These are phyloP conservation scores for Psilocybe tampanensis DNA, from an alignment of 768 basidiomycete species.

Conservation along the genomic window DNA sequence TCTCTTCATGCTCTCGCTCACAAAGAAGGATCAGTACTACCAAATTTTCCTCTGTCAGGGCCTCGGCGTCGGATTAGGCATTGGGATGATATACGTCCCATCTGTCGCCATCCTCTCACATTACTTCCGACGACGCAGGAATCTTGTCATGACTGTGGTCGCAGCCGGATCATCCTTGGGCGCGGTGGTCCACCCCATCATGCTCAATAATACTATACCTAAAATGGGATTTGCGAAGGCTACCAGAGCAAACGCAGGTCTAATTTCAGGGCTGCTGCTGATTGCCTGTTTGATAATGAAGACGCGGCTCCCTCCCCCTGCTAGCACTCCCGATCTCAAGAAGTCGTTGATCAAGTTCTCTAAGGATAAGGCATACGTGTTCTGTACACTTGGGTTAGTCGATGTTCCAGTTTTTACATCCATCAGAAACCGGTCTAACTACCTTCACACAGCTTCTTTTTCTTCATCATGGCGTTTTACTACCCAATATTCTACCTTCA, in stretches of 20 bases:
- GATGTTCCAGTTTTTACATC: background rate
- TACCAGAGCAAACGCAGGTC: conserved; percentile 7
- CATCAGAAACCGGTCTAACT: background rate
- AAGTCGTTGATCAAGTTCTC: conserved; percentile 9
- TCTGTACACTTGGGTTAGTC: conserved; percentile 7
- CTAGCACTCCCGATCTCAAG: background rate
- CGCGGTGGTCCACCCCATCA: conserved; percentile 11
- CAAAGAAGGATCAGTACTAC: conserved; percentile 11
- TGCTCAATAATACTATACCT: conserved; percentile 11
- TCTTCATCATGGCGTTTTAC: conserved; percentile 9
- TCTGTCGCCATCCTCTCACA: conserved; percentile 11
- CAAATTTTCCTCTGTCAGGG: conserved; percentile 13
- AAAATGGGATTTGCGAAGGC: conserved; percentile 8
- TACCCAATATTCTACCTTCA: conserved; percentile 15
- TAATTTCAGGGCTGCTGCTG: conserved; percentile 7
- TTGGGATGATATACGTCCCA: conserved; percentile 15
- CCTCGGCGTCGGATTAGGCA: conserved; percentile 6
- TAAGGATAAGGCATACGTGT: conserved; percentile 12
- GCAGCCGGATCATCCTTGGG: conserved; percentile 12
- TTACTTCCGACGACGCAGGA: conserved; percentile 11
- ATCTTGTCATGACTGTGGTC: conserved; percentile 7
- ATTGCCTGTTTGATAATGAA: conserved; percentile 7
- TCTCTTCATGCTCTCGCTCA: conserved; percentile 14
- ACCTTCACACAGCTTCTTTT: conserved; percentile 1
- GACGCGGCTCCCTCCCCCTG: conserved; percentile 10